Evolutionary conservation across 176 grass and related monocot species (phyloP), one percentile per base, ranked within the genome.

Genomic region (Melocanna baccifera): DNA sequence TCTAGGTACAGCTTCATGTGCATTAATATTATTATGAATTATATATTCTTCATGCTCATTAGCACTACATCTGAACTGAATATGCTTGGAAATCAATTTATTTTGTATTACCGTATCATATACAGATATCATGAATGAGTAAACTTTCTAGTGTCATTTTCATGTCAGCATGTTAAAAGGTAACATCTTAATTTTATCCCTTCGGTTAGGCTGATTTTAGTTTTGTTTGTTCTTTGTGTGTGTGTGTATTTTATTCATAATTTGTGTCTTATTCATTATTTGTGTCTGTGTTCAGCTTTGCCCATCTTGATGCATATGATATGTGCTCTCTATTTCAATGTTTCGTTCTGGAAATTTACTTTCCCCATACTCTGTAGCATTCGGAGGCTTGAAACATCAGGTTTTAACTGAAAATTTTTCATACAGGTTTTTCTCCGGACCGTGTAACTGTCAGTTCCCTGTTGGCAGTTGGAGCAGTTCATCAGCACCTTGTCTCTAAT

Each of bases 401-500:
- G 18, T 67, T 56, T 67, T 50, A 58, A n/a, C 53, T 69, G 43
- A 81, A 62, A 66, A 28, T 20, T 22, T 78, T 79, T 18, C 43
- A 55, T 85, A 25, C 69, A 92, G 91, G 77, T n/a, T 87, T 92
- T 73, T 90, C 91, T 50, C 65, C 15, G 0, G 86, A 88, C n/a
- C 78, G 71, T 75, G 86, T 91, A 50, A 69, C 92, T 67, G 80
- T 84, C n/a, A 90, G 88, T 25, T 86, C 92, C 28, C 67, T 91
- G 5, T 55, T 94, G 56, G 89, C 89, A 45, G 86, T 94, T 83
- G 92, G 86, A 83, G 92, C 92, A 29, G 79, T 94, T 25, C 92
- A 94, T 81, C 92, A 91, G 32, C 79, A 94, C 59, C 92, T 94
- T 76, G 86, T 94, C 26, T 86, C 86, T 65, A 88, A 66, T 71